Percentiles rank a stretch among this genome's conserved stretches.
These are phyloP conservation scores for Penicillium freii DNA, from an alignment of 2,329 filamentous ascomycete species.

Conservation along the genomic window DNA sequence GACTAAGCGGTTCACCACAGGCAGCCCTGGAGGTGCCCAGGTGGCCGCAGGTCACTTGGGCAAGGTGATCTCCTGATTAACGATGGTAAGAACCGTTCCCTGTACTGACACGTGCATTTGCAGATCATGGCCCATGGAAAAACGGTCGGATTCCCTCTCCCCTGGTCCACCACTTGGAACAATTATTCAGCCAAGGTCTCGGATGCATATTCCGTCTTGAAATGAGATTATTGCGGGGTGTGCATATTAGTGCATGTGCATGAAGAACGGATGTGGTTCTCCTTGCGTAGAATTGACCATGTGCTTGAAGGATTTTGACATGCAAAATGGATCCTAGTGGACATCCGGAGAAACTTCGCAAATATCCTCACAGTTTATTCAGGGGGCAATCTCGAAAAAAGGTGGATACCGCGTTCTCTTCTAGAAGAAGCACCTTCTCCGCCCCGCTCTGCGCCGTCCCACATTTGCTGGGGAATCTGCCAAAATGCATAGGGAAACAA, in stretches of 20 bases:
- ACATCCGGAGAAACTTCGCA: too few relatives aligned
- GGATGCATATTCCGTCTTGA: neutral
- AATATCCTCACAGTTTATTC: too few relatives aligned
- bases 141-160: conserved; percentile 10
- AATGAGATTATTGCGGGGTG: neutral
- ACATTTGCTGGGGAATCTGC: conserved; percentile 12
- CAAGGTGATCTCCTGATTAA: neutral
- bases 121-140: conserved; percentile 14
- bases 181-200: neutral
- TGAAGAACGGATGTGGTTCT: neutral
- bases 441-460: conserved; percentile 12
- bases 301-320: neutral
- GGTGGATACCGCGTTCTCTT: conserved; percentile 1
- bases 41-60: too few relatives aligned
- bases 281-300: neutral
- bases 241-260: neutral
- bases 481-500: conserved; percentile 9
- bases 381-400: too few relatives aligned
- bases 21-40: too few relatives aligned
- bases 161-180: too few relatives aligned
- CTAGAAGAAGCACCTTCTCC: conserved; percentile 4
- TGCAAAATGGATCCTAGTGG: too few relatives aligned
- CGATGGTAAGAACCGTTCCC: neutral
- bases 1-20: too few relatives aligned
- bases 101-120: neutral